Conservation (phyloP, 2,329 filamentous ascomycete genomes). For the Conoideocrella luteorostrata region DNA sequence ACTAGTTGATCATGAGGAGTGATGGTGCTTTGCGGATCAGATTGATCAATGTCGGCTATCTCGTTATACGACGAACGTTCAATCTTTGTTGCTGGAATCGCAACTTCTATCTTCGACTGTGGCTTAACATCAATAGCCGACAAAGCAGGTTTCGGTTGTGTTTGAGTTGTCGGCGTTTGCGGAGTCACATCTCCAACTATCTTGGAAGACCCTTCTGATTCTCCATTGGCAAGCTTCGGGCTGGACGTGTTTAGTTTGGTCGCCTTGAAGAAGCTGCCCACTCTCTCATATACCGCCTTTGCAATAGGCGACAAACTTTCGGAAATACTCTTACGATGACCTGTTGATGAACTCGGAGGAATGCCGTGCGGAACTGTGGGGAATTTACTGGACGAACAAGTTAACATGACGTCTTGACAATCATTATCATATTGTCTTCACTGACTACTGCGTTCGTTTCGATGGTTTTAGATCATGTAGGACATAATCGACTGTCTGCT, state of each 20-base stretch:
- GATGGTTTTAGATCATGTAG: slow-evolving; percentile 66
- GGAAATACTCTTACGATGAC: slow-evolving; percentile 24
- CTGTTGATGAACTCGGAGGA: slow-evolving; percentile 9
- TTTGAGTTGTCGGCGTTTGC: background rate
- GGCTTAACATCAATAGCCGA: slow-evolving; percentile 1
- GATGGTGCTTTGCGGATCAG: slow-evolving; percentile 4
- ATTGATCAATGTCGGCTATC: slow-evolving; percentile 17
- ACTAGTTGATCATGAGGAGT: slow-evolving; percentile 13
- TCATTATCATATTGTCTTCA: slow-evolving; percentile 2
- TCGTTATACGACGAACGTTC: slow-evolving; percentile 32
- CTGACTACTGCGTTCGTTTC: slow-evolving; percentile 64
- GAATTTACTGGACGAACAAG: too few relatives aligned
- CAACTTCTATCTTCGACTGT: slow-evolving; percentile 37
- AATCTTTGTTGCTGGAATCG: slow-evolving; percentile 38
- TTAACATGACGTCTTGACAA: too few relatives aligned
- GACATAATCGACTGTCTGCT: slow-evolving; percentile 67
- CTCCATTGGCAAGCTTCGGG: slow-evolving; percentile 30
- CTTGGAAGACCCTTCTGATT: slow-evolving; percentile 17
- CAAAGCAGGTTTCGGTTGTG: background rate
- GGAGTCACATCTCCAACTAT: slow-evolving; percentile 14
- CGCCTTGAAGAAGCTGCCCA: slow-evolving; percentile 33
- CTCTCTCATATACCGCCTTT: slow-evolving; percentile 33
- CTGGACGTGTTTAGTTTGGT: slow-evolving; percentile 27
- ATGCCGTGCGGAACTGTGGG: slow-evolving; percentile 20
- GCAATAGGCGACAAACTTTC: slow-evolving; percentile 44